Conservation (phyloP, 2,329 filamentous ascomycete genomes). For the Tolypocladium amazonense region DNA sequence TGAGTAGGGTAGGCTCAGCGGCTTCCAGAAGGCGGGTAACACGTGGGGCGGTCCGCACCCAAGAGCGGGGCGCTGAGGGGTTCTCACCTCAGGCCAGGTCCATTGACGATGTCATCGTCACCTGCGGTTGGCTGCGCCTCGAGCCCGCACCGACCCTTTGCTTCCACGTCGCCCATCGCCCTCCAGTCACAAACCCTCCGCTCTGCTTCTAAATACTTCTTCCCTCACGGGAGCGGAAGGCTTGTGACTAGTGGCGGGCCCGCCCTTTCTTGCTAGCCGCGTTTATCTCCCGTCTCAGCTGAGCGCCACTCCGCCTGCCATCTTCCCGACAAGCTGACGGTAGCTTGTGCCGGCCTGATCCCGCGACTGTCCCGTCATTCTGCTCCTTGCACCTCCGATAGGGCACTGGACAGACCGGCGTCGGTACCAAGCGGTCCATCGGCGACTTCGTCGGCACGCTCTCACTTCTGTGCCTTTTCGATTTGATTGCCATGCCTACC, state of each 20-base stretch:
- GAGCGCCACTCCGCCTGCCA: not conserved
- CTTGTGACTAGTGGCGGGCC: not conserved
- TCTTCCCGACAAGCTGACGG: not conserved
- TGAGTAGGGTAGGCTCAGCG: not conserved
- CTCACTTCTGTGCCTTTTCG: constrained; percentile 1
- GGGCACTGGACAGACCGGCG: not conserved
- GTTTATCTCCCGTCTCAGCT: not conserved
- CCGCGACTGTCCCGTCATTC: not conserved
- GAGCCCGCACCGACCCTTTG: not conserved
- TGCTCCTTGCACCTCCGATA: not conserved
- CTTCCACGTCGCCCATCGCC: not conserved
- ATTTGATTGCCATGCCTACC: constrained; percentile 11
- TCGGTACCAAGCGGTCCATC: no score
- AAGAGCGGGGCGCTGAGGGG: not conserved
- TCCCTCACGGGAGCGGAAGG: not conserved
- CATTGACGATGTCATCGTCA: constrained; percentile 9
- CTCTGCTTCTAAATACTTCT: not conserved
- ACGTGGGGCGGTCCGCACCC: not conserved
- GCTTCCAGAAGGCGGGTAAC: not conserved
- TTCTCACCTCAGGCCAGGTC: not conserved
- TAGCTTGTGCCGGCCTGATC: not conserved
- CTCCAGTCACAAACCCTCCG: not conserved
- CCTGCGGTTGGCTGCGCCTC: constrained; percentile 1
- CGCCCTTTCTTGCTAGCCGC: not conserved
- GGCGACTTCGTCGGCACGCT: not conserved